These are phyloP conservation scores for Cryptococcus floricola DNA, from an alignment of 1,284 basidiomycete species.

Conservation along the genomic window DNA sequence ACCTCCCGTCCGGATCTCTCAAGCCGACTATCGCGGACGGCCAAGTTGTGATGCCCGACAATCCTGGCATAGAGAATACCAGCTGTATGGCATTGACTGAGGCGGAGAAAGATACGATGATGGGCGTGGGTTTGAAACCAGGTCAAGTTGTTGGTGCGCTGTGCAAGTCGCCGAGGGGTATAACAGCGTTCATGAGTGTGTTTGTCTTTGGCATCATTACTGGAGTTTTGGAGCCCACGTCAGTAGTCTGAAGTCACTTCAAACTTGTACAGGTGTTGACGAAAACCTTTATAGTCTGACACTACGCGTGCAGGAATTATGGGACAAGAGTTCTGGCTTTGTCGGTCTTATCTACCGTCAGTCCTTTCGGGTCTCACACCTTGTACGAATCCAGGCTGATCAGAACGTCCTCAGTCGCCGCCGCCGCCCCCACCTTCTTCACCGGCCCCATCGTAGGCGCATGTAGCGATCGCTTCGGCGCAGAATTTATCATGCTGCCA, in stretches of 20 bases:
- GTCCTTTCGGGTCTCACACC: not conserved
- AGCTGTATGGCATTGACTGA: not conserved
- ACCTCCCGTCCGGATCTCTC: not conserved
- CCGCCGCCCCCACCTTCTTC: slow-evolving; percentile 59
- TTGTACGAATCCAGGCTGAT: not conserved
- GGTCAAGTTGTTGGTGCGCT: slow-evolving; percentile 54
- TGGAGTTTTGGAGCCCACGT: slow-evolving; percentile 38
- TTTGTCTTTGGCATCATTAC: slow-evolving; percentile 58
- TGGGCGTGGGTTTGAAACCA: slow-evolving; percentile 33
- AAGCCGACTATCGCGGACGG: not conserved
- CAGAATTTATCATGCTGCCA: slow-evolving; percentile 57
- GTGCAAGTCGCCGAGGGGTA: slow-evolving; percentile 57
- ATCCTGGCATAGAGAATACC: not conserved
- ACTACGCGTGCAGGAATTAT: slow-evolving; percentile 60
- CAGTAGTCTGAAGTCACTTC: slow-evolving; percentile 6
- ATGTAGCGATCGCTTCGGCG: slow-evolving; percentile 57
- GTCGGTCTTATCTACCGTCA: slow-evolving; percentile 63
- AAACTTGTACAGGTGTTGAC: not conserved
- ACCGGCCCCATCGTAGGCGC: slow-evolving; percentile 63
- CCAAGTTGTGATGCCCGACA: not conserved
- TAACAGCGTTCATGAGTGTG: slow-evolving; percentile 55
- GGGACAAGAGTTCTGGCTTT: slow-evolving; percentile 58
- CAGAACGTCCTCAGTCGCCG: slow-evolving; percentile 51
- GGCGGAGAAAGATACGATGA: not conserved
- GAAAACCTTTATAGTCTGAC: slow-evolving; percentile 53